Evolutionary conservation across 2,329 filamentous ascomycete genomes (phyloP).

Genomic region (Fusarium penzigii): DNA sequence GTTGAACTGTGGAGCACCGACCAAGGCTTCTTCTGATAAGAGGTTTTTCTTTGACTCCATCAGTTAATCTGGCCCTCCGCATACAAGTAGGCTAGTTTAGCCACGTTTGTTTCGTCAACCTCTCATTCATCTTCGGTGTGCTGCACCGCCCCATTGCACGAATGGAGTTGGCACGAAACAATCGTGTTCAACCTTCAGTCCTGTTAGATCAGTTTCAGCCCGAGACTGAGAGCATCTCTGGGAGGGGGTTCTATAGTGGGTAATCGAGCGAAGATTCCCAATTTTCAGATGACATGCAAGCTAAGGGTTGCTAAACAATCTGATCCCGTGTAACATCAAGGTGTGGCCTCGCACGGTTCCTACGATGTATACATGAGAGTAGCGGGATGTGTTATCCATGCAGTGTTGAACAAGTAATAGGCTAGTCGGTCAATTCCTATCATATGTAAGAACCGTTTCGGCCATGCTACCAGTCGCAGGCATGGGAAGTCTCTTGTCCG

Average conservation of each 20-base stretch:
- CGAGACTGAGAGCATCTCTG: slow-evolving; percentile 4
- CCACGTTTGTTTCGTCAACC: slow-evolving; percentile 9
- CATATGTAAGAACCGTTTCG: neutral
- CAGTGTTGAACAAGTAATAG: neutral
- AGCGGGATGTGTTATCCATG: neutral
- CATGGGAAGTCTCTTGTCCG: neutral
- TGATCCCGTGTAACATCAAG: neutral
- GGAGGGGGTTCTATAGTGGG: neutral
- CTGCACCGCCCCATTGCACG: neutral
- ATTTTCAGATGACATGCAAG: too few species aligned
- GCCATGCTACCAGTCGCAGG: neutral
- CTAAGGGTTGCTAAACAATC: too few species aligned
- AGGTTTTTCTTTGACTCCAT: neutral
- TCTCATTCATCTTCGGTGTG: slow-evolving; percentile 1
- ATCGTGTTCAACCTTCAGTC: slow-evolving; percentile 5
- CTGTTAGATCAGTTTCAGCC: slow-evolving; percentile 11
- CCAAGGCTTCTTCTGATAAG: neutral
- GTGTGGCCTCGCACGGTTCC: neutral
- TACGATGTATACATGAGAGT: neutral
- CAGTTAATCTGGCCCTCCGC: too few species aligned
- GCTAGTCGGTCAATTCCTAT: neutral
- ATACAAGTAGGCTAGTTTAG: neutral
- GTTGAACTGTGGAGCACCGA: neutral
- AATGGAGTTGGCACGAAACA: slow-evolving; percentile 7
- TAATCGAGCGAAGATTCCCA: too few species aligned